A percentile compares a stretch with the other conserved stretches of the same genome.
These are phyloP conservation scores for Lentinula lateritia DNA, from an alignment of 768 basidiomycete species.

Conservation along the genomic window DNA sequence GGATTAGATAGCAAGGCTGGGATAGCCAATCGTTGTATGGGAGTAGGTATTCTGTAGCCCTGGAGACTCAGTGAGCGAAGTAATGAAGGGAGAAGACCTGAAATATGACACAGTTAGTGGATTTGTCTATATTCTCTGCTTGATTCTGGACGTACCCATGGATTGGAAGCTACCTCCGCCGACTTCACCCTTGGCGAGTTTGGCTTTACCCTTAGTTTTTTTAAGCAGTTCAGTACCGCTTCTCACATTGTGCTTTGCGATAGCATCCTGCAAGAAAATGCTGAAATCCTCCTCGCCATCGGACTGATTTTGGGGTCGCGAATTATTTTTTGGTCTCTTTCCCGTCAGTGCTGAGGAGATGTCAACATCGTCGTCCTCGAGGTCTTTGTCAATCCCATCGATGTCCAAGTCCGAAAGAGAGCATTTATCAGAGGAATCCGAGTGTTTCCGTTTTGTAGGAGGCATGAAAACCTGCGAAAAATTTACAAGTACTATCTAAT, in stretches of 20 bases:
- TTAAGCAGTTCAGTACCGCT: conserved; percentile 73
- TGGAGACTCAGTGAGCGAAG: conserved; percentile 85
- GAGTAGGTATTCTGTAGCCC: conserved; percentile 92
- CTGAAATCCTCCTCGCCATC: conserved; percentile 55
- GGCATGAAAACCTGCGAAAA: neutral
- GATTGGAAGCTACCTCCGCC: conserved; percentile 95
- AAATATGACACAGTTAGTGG: neutral
- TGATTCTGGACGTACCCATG: conserved; percentile 61
- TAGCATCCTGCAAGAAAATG: conserved; percentile 62
- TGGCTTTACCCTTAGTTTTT: conserved; percentile 68
- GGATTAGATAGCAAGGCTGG: conserved; percentile 80
- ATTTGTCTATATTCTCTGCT: neutral
- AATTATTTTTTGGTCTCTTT: conserved; percentile 30
- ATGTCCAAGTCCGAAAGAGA: neutral
- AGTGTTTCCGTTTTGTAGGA: conserved; percentile 7
- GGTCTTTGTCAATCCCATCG: conserved; percentile 8
- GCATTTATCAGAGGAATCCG: neutral
- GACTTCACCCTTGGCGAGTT: conserved; percentile 67
- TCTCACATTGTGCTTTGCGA: conserved; percentile 68
- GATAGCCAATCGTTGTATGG: conserved; percentile 89
- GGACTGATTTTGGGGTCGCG: conserved; percentile 15
- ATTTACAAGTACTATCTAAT: neutral
- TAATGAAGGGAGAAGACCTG: conserved; percentile 79
- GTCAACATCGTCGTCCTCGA: conserved; percentile 43
- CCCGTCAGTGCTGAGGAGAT: conserved; percentile 57